phyloP scores from a whole-genome alignment of 1,284 basidiomycete genomes.

The Golubevia pallescens region DNA sequence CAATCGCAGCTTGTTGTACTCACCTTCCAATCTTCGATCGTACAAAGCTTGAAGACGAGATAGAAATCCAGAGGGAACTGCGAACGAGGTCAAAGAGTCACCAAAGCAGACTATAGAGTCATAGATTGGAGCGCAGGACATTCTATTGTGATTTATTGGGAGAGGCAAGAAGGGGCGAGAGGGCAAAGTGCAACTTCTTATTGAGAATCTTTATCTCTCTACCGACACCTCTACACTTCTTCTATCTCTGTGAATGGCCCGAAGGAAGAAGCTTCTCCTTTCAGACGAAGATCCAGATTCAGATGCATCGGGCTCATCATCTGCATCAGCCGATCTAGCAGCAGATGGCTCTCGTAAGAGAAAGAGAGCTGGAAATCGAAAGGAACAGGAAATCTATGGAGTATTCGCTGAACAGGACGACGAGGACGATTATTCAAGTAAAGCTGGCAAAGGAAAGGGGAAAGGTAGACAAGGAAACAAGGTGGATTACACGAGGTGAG shows the following conservation, averaged over 20 bases:
- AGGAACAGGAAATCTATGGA: too few species aligned
- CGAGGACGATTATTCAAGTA: slow-evolving; percentile 64
- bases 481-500: background rate
- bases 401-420: slow-evolving; percentile 65
- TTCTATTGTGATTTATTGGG: background rate
- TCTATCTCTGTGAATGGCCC: slow-evolving; percentile 73
- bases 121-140: background rate
- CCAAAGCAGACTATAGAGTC: background rate
- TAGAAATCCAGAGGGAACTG: background rate
- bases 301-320: slow-evolving; percentile 68
- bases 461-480: background rate
- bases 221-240: too few species aligned
- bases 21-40: background rate
- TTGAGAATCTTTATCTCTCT: too few species aligned
- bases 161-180: too few species aligned
- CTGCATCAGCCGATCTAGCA: too few species aligned
- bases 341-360: too few species aligned
- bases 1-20: background rate
- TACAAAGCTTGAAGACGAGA: background rate
- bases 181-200: too few species aligned
- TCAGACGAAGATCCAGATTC: slow-evolving; percentile 76
- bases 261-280: slow-evolving; percentile 78
- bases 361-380: too few species aligned
- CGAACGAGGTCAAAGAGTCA: background rate
- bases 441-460: background rate